Conservation (phyloP, 1,284 basidiomycete species). For the Agroathelia rolfsii region DNA sequence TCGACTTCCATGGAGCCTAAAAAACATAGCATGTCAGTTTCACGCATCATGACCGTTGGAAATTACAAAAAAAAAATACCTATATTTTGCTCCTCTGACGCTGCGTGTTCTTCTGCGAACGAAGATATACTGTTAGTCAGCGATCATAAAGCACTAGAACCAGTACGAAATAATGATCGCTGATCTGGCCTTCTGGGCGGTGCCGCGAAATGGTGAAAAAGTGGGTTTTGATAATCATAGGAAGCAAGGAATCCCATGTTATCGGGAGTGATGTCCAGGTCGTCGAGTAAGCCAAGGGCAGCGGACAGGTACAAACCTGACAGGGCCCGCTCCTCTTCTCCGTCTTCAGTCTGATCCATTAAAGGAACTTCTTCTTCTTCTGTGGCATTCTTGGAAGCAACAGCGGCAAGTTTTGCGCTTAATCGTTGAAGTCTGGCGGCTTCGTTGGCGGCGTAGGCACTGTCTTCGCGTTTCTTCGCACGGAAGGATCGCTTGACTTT, state of each 20-base stretch:
- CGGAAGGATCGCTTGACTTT: slow-evolving; percentile 83
- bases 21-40: slow-evolving; percentile 5
- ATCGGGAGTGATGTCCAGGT: slow-evolving; percentile 41
- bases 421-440: slow-evolving; percentile 79
- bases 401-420: slow-evolving; percentile 54
- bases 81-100: too few species aligned
- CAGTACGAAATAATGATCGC: too few species aligned
- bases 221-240: too few species aligned
- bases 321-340: slow-evolving; percentile 21
- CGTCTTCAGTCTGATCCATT: slow-evolving; percentile 26
- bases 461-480: slow-evolving; percentile 74
- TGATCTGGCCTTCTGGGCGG: too few species aligned
- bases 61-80: too few species aligned
- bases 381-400: slow-evolving; percentile 33
- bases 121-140: too few species aligned
- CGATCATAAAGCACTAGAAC: too few species aligned
- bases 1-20: slow-evolving; percentile 53
- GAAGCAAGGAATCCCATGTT: too few species aligned
- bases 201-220: too few species aligned
- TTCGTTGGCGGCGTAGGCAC: slow-evolving; percentile 77
- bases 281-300: slow-evolving; percentile 46
- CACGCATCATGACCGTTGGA: too few species aligned
- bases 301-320: slow-evolving; percentile 63
- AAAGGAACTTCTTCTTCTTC: slow-evolving; percentile 30
- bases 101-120: too few species aligned